A percentile compares a stretch with the other conserved stretches of the same genome.
These are phyloP conservation scores for Chrysoporthe cubensis DNA, from an alignment of 2,329 filamentous ascomycete genomes.

Conservation along the genomic window DNA sequence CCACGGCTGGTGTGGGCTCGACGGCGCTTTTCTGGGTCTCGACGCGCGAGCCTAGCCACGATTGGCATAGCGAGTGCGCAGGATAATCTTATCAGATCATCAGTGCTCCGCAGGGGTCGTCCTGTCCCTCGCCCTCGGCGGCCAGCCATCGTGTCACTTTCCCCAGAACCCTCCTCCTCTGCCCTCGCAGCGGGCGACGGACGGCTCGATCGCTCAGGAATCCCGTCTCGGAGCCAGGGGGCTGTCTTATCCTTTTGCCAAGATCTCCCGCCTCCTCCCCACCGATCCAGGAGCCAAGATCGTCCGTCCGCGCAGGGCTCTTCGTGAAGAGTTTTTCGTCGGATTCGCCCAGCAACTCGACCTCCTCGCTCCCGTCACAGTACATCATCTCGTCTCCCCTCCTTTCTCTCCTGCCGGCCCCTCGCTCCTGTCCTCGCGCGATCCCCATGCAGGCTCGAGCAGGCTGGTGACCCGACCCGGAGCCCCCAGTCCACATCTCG, in stretches of 20 bases:
- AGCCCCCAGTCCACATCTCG: slow-evolving; percentile 3
- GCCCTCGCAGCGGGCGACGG: neutral
- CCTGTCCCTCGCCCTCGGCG: neutral
- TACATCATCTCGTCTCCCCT: slow-evolving; percentile 11
- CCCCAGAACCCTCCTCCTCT: neutral
- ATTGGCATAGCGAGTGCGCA: slow-evolving; percentile 16
- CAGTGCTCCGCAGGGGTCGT: neutral
- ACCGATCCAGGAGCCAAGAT: slow-evolving; percentile 17
- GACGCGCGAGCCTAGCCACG: neutral
- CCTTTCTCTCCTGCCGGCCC: neutral
- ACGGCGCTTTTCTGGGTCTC: neutral
- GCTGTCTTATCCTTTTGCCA: neutral
- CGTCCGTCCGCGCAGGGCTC: slow-evolving; percentile 11
- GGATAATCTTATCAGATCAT: slow-evolving; percentile 30
- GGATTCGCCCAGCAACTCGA: neutral
- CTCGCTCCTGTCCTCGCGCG: slow-evolving; percentile 2
- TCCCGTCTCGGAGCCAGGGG: neutral
- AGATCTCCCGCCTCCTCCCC: neutral
- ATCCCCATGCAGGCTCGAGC: neutral
- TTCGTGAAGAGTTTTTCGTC: slow-evolving; percentile 3
- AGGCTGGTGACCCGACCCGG: neutral
- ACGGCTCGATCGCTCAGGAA: neutral
- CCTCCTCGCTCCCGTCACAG: neutral
- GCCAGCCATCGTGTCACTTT: slow-evolving; percentile 4
- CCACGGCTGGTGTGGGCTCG: neutral